Evolutionary conservation across 176 grass and related monocot species (phyloP).

Genomic region (Eragrostis curvula): DNA sequence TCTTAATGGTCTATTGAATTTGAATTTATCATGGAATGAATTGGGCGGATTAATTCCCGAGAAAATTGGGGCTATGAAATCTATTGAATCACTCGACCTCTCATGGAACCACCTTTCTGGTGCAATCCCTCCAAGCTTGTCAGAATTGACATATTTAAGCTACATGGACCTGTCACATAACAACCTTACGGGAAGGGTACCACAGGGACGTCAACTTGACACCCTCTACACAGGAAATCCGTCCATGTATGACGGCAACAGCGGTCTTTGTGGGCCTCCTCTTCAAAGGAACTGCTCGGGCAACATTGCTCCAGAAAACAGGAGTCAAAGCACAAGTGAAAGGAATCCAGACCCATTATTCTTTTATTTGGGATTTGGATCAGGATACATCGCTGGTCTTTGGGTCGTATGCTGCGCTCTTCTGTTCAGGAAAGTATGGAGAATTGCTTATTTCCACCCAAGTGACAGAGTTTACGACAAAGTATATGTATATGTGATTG

Average conservation of each 20-base stretch:
- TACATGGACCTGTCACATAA: conserved; percentile 46
- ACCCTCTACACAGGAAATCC: conserved; percentile 10
- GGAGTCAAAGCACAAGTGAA: not conserved
- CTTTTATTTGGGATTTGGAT: not conserved
- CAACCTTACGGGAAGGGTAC: conserved; percentile 42
- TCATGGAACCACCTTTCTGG: conserved; percentile 41
- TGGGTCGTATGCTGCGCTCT: conserved; percentile 21
- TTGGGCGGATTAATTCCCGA: conserved; percentile 8
- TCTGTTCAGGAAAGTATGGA: conserved; percentile 28
- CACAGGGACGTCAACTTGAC: conserved; percentile 32
- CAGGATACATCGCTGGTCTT: conserved; percentile 1
- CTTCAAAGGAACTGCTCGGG: conserved; percentile 21
- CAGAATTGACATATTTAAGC: conserved; percentile 29
- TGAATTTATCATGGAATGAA: conserved; percentile 36
- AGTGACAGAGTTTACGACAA: conserved; percentile 21
- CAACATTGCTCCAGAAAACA: not conserved
- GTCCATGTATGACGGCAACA: conserved; percentile 34
- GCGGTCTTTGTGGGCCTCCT: conserved; percentile 24
- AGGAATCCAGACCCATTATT: not conserved
- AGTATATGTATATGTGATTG: not conserved
- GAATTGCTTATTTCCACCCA: conserved; percentile 22
- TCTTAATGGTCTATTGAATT: not conserved
- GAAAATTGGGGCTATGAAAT: conserved; percentile 26
- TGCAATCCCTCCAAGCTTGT: conserved; percentile 12
- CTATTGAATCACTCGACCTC: conserved; percentile 47